phyloP scores from a whole-genome alignment of 371 early-diverging fungal genomes.

The Mitosporidium daphniae region DNA sequence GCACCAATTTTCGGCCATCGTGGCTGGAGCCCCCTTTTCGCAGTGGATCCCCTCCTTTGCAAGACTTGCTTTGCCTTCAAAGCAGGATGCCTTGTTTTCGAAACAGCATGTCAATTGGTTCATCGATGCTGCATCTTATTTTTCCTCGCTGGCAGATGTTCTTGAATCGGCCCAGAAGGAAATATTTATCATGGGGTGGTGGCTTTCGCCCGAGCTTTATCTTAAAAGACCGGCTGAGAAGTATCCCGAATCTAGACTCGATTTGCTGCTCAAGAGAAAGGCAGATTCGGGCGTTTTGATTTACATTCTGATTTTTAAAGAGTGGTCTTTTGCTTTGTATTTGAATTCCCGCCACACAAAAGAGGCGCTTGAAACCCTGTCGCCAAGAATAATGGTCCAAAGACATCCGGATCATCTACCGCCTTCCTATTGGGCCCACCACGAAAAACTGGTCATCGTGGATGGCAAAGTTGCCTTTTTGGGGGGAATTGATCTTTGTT shows the following conservation, averaged over 20 bases:
- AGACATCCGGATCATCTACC: constrained; percentile 11
- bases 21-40: background rate
- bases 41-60: background rate
- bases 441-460: constrained; percentile 49
- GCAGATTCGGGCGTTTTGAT: constrained; percentile 53
- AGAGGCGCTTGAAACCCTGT: constrained; percentile 23
- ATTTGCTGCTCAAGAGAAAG: constrained; percentile 30
- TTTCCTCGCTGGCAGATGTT: constrained; percentile 31
- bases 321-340: constrained; percentile 32
- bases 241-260: constrained; percentile 33
- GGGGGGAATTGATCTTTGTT: constrained; percentile 61
- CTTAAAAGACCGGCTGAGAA: constrained; percentile 27
- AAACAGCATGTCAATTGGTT: constrained; percentile 26
- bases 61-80: constrained; percentile 1
- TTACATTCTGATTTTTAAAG: constrained; percentile 54
- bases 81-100: constrained; percentile 1
- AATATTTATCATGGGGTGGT: constrained; percentile 66
- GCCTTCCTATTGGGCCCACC: constrained; percentile 16
- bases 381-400: constrained; percentile 28
- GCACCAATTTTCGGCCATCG: too few relatives aligned
- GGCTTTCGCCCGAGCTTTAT: constrained; percentile 16
- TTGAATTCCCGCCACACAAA: constrained; percentile 42
- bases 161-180: constrained; percentile 23
- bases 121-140: constrained; percentile 45
- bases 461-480: constrained; percentile 43